These are phyloP conservation scores for Dichotomopilus funicola DNA, from an alignment of 2,329 filamentous ascomycete species.

Conservation along the genomic window DNA sequence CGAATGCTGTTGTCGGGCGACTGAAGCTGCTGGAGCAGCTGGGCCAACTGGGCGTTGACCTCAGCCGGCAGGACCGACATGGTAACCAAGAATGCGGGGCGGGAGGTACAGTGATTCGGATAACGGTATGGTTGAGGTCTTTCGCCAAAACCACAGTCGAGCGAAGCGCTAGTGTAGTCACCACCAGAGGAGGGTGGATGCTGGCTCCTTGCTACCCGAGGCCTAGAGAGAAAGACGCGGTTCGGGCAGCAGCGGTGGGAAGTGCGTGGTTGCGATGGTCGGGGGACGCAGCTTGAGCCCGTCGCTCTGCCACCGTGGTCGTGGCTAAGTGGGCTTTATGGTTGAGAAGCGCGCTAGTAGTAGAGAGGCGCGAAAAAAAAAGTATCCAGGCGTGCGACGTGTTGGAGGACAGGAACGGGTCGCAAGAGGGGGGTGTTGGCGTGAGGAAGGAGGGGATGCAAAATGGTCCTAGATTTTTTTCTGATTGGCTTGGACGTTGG, in stretches of 20 bases:
- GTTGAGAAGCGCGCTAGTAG: constrained; percentile 15
- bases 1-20: constrained; percentile 82
- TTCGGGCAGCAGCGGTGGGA: constrained; percentile 11
- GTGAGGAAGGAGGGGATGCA: constrained; percentile 16
- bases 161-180: not conserved
- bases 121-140: not conserved
- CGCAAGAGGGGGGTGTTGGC: constrained; percentile 12
- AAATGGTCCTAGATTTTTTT: constrained; percentile 22
- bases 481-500: constrained; percentile 19
- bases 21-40: constrained; percentile 83
- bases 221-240: constrained; percentile 4
- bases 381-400: constrained; percentile 11
- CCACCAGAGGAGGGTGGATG: not conserved
- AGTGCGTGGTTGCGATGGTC: not conserved
- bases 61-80: constrained; percentile 87
- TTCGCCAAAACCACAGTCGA: not conserved
- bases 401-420: constrained; percentile 13
- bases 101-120: not conserved
- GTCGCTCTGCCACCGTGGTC: not conserved
- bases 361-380: constrained; percentile 10
- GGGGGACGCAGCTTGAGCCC: not conserved
- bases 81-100: constrained; percentile 12
- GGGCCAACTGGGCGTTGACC: constrained; percentile 73
- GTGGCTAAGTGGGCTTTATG: not conserved
- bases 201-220: constrained; percentile 14